Evolutionary conservation across 441 rosid genomes (phyloP).

Genomic region (Croton setiger): DNA sequence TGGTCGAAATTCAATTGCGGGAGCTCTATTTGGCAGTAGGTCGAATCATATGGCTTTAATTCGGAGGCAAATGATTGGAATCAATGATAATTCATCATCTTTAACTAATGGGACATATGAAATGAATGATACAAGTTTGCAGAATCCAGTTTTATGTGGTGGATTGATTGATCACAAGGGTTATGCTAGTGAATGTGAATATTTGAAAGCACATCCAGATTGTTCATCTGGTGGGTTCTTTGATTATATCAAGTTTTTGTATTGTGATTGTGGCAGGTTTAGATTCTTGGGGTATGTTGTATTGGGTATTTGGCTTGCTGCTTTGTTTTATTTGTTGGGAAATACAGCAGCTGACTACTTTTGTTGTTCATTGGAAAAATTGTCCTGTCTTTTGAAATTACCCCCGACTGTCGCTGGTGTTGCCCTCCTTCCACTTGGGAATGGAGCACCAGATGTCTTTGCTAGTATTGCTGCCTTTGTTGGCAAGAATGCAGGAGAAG

Average conservation of each 20-base stretch:
- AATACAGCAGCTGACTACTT: constrained; percentile 89
- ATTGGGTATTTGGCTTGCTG: constrained; percentile 66
- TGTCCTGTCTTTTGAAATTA: constrained; percentile 56
- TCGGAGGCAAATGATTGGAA: not conserved
- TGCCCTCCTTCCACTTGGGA: constrained; percentile 75
- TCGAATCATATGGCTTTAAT: not conserved
- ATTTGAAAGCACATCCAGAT: constrained; percentile 56
- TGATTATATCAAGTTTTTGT: constrained; percentile 65
- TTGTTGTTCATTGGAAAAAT: constrained; percentile 79
- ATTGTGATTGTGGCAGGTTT: constrained; percentile 52
- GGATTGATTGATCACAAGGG: constrained; percentile 51
- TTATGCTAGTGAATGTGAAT: constrained; percentile 51
- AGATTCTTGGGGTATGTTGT: constrained; percentile 41
- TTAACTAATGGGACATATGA: not conserved
- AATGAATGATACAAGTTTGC: not conserved
- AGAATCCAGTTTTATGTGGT: constrained; percentile 26
- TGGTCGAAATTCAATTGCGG: not conserved
- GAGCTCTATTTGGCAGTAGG: not conserved
- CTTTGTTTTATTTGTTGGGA: constrained; percentile 76
- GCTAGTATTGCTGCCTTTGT: constrained; percentile 83
- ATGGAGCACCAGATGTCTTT: constrained; percentile 91
- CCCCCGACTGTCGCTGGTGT: constrained; percentile 90
- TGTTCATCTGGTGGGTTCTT: constrained; percentile 69
- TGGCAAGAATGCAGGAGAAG: constrained; percentile 64
- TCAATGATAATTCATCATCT: not conserved